These are phyloP conservation scores for Prosopis cineraria DNA, from an alignment of 306 rosid species.

Conservation along the genomic window DNA sequence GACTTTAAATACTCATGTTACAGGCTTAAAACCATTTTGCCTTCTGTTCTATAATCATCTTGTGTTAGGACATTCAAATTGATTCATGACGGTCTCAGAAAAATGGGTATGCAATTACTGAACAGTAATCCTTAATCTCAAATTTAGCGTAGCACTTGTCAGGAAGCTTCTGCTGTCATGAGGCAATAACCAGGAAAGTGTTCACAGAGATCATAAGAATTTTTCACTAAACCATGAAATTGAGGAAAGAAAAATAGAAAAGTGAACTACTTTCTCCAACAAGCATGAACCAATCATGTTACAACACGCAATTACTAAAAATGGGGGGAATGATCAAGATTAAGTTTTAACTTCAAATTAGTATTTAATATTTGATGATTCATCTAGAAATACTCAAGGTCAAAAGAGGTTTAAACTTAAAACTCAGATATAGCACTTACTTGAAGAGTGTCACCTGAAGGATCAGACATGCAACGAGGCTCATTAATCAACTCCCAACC, in stretches of 20 bases:
- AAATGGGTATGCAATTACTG: background rate
- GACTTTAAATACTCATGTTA: background rate
- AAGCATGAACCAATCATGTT: background rate
- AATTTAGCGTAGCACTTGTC: background rate
- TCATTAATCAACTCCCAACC: slow-evolving; percentile 98
- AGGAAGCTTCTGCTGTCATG: background rate
- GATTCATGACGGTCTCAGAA: background rate
- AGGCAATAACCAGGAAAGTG: slow-evolving; percentile 17
- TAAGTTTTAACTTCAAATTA: background rate
- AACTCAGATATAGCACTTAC: slow-evolving; percentile 54
- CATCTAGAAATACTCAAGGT: background rate
- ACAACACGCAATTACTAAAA: background rate
- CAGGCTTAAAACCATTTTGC: background rate
- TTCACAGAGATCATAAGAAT: slow-evolving; percentile 11
- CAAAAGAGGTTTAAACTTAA: background rate
- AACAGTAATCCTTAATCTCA: slow-evolving; percentile 5
- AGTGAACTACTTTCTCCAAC: slow-evolving; percentile 12
- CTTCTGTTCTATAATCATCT: background rate
- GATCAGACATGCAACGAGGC: slow-evolving; percentile 93
- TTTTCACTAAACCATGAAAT: background rate
- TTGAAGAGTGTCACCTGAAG: slow-evolving; percentile 96
- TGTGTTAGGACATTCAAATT: background rate
- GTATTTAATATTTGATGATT: slow-evolving; percentile 11
- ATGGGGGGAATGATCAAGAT: background rate
- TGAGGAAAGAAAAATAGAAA: background rate